Conservation (phyloP, 768 basidiomycete genomes). For the Leccinum uliginosum region DNA sequence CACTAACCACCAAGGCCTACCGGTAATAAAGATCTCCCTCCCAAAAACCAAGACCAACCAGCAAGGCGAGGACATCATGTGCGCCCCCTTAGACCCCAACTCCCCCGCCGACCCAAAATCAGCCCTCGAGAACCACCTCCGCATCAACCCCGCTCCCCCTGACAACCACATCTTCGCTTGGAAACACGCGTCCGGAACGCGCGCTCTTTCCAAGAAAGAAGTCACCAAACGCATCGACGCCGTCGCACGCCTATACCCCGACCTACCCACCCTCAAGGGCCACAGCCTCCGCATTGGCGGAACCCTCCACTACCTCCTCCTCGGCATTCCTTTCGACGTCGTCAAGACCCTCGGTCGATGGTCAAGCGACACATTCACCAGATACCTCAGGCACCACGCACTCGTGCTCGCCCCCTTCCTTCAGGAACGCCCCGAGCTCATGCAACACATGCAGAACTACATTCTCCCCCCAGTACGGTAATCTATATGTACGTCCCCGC, state of each 20-base stretch:
- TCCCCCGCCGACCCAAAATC: too few relatives aligned
- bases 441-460: too few relatives aligned
- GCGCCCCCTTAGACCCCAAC: not conserved
- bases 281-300: not conserved
- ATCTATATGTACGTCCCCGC: too few relatives aligned
- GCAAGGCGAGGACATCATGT: not conserved
- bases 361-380: not conserved
- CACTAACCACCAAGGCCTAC: not conserved
- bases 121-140: not conserved
- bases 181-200: not conserved
- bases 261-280: not conserved
- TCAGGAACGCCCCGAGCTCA: not conserved
- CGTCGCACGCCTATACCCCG: not conserved
- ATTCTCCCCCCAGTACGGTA: too few relatives aligned
- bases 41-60: not conserved
- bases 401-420: not conserved
- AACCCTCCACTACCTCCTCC: not conserved
- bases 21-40: too few relatives aligned
- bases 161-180: not conserved
- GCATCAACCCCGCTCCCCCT: not conserved
- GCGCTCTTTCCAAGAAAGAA: not conserved
- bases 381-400: not conserved
- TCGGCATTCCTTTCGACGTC: not conserved
- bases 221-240: not conserved
- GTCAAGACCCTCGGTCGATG: not conserved